Evolutionary conservation across 2,329 filamentous ascomycete genomes (phyloP), one percentile per base, ranked within the genome.

Genomic region (Ophiosphaerella herpotricha): DNA sequence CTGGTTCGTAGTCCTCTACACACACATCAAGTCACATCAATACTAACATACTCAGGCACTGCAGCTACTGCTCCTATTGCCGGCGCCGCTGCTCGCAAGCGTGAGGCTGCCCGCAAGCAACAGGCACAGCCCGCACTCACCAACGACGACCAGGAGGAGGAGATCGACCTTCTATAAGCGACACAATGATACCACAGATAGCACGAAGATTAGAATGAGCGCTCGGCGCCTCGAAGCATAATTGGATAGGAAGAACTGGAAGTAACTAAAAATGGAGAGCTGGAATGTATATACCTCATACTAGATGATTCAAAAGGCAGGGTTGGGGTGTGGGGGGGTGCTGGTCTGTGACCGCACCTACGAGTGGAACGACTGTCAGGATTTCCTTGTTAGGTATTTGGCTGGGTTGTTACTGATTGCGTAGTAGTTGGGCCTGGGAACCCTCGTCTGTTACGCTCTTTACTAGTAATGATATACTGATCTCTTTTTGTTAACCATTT

Each of bases 71-170:
- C 52, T 16, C 39, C 51, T 6, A 21, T 51, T 24, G 29, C 50
- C 35, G 54, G 55, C 24, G 55, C 55, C 21, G 53, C 54, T 23
- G 52, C 53, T 39, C 56, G 54, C 52, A 64, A 63, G 60, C 60
- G 60, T 26, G 52, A 46, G 16, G 50, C 59, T 29, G 43, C 50
- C 29, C 55, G 50, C 46, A 43, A 49, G 24, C 26, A 29, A 49
- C 29, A 48, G 50, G 38, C 39, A 14, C 52, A 58, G 50, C 56
- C 63, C 16, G 35, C 39, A 21, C 60, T 72, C 51, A 70, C 67
- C 50, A 46, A 70, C 47, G 69, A 72, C 51, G 69, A 67, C 46
- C 57, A 72, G 51, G 68, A 72, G 60, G 69, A 72, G 60, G 69
- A 72, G 58, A 7, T 69, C 40, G 65, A 60, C 18, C 58, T 67